phyloP scores from a whole-genome alignment of 2,329 filamentous ascomycete species.

The Alternaria sp. region DNA sequence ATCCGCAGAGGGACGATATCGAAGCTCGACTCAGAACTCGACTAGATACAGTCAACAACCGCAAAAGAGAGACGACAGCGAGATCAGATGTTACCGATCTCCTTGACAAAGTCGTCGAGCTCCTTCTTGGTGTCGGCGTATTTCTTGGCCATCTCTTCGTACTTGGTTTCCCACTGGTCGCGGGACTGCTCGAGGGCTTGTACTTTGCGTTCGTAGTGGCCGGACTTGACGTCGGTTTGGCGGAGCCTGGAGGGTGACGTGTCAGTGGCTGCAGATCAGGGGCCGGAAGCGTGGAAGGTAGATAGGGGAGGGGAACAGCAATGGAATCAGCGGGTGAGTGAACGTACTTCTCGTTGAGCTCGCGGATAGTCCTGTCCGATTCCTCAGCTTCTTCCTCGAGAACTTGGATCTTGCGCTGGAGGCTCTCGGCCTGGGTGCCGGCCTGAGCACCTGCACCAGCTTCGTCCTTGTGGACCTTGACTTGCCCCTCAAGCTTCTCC shows the following conservation, averaged over 20 bases:
- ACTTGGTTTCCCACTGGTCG: conserved; percentile 96
- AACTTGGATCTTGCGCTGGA: conserved; percentile 90
- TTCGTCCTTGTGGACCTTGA: conserved; percentile 87
- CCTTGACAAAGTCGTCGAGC: conserved; percentile 84
- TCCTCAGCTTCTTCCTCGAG: conserved; percentile 98
- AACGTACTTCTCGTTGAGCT: conserved; percentile 97
- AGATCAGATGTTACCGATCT: conserved; percentile 89
- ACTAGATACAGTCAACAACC: conserved; percentile 40
- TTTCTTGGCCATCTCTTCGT: conserved; percentile 96
- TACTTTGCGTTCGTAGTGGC: conserved; percentile 99
- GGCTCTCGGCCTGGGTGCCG: conserved; percentile 87
- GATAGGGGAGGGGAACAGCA: background rate
- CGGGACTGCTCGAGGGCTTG: conserved; percentile 91
- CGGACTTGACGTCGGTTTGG: conserved; percentile 98
- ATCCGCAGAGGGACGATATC: conserved; percentile 10
- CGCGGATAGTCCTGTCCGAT: conserved; percentile 93
- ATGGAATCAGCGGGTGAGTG: background rate
- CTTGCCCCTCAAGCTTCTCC: conserved; percentile 84
- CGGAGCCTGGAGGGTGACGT: conserved; percentile 71
- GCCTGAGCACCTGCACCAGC: conserved; percentile 82
- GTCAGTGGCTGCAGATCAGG: conserved; percentile 26
- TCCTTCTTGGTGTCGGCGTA: conserved; percentile 84
- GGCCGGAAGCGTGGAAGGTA: background rate
- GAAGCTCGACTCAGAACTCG: conserved; percentile 33
- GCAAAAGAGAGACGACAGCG: conserved; percentile 28